These are phyloP conservation scores for Ocimum tenuiflorum DNA, from an alignment of 257 asterid genomes.

Conservation along the genomic window DNA sequence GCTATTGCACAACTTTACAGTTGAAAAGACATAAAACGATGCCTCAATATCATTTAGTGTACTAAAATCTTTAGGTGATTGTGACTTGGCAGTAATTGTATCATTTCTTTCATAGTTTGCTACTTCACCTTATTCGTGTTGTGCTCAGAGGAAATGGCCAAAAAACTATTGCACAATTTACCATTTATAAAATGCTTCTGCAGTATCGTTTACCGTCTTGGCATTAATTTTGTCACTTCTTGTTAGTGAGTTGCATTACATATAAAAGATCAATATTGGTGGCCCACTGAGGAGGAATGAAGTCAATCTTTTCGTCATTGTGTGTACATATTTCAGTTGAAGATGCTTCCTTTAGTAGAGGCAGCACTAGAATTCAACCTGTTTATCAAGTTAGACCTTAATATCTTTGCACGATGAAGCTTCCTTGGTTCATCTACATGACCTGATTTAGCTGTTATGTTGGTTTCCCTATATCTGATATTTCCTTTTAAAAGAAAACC, in stretches of 20 bases:
- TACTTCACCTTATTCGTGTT: too few relatives aligned
- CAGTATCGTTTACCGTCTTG: too few relatives aligned
- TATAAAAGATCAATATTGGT: not conserved
- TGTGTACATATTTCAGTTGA: not conserved
- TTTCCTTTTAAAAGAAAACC: too few relatives aligned
- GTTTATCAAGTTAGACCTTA: not conserved
- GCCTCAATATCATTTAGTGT: not conserved
- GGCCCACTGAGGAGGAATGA: conserved; percentile 1
- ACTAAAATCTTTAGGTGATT: not conserved
- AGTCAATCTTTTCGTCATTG: not conserved
- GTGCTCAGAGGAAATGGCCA: too few relatives aligned
- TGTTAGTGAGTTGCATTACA: not conserved
- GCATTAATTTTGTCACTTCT: too few relatives aligned
- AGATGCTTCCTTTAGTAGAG: conserved; percentile 5
- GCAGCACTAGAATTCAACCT: not conserved
- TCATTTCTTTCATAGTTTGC: not conserved
- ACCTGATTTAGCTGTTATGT: not conserved
- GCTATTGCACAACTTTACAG: not conserved
- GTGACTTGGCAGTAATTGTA: not conserved
- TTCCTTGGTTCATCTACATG: not conserved
- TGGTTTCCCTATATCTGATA: not conserved
- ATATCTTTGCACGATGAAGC: not conserved
- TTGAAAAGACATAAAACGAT: not conserved
- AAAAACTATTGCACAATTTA: too few relatives aligned
- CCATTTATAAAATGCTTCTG: too few relatives aligned